These are phyloP conservation scores for Sistotremastrum suecicum DNA, from an alignment of 768 basidiomycete genomes.

Conservation along the genomic window DNA sequence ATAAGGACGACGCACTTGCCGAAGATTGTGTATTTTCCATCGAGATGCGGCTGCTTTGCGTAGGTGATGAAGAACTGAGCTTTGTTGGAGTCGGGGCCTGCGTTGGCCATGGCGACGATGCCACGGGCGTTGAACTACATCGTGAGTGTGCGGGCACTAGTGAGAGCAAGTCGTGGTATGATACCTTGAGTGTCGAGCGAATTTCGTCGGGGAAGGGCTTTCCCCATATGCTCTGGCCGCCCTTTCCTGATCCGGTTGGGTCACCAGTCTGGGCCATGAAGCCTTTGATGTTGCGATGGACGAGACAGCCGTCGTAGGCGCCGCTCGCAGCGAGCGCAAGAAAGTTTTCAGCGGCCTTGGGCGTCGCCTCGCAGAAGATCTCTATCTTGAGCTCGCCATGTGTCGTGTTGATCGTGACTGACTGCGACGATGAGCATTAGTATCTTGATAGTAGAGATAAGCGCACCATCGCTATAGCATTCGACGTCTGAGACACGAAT, in stretches of 20 bases:
- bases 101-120: conserved; percentile 96
- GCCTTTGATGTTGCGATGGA: conserved; percentile 89
- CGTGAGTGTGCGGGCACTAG: not conserved
- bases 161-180: conserved; percentile 9
- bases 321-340: conserved; percentile 85
- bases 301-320: conserved; percentile 72
- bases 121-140: conserved; percentile 87
- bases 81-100: conserved; percentile 89
- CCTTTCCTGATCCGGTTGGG: conserved; percentile 82
- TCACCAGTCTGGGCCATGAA: conserved; percentile 97
- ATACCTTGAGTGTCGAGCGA: conserved; percentile 83
- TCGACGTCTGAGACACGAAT: too few relatives aligned
- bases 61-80: conserved; percentile 85
- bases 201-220: conserved; percentile 86
- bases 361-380: conserved; percentile 93
- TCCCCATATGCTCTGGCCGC: conserved; percentile 95
- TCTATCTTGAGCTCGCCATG: conserved; percentile 96
- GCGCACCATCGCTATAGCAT: too few relatives aligned
- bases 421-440: conserved; percentile 28
- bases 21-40: conserved; percentile 89
- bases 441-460: too few relatives aligned
- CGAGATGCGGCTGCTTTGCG: conserved; percentile 84
- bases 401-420: conserved; percentile 89
- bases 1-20: conserved; percentile 38
- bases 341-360: conserved; percentile 97